These are phyloP conservation scores for Sphagnum contortum DNA, from an alignment of 225 moss, liverwort and hornwort genomes.

Conservation along the genomic window DNA sequence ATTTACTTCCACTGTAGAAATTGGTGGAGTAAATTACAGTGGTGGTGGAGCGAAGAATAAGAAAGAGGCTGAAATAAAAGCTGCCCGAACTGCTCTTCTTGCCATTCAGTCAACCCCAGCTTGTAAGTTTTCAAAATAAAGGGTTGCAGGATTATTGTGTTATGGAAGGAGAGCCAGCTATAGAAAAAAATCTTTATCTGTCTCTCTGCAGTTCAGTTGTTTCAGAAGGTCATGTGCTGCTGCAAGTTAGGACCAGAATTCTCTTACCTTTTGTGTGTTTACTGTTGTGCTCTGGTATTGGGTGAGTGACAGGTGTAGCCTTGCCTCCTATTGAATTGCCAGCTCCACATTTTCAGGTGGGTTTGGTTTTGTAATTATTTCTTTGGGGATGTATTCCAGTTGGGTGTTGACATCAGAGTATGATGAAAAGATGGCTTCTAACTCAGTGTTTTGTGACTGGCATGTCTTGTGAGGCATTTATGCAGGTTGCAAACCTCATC, in stretches of 20 bases:
- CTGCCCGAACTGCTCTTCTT: slow-evolving; percentile 88
- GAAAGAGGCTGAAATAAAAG: slow-evolving; percentile 98
- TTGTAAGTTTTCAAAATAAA: slow-evolving; percentile 16
- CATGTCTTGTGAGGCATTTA: background rate
- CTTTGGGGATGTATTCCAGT: background rate
- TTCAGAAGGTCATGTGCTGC: background rate
- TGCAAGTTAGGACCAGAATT: background rate
- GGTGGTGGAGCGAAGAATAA: slow-evolving; percentile 88
- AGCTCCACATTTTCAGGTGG: slow-evolving; percentile 33
- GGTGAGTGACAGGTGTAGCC: slow-evolving; percentile 15
- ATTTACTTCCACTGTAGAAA: slow-evolving; percentile 81
- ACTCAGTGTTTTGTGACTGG: background rate
- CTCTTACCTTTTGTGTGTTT: background rate
- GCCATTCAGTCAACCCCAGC: slow-evolving; percentile 72
- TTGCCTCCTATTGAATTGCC: slow-evolving; percentile 20
- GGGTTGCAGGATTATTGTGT: too few species aligned
- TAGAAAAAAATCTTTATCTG: background rate
- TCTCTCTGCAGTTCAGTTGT: background rate
- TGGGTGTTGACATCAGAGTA: background rate
- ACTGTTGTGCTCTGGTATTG: background rate
- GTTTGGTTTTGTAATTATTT: background rate
- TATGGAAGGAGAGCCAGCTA: too few species aligned
- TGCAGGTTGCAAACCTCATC: slow-evolving; percentile 27
- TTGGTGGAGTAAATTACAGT: slow-evolving; percentile 84
- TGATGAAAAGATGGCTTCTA: background rate